Base-by-base conservation (phyloP, 2,329 filamentous ascomycete species). In the Fusarium sp. region DNA sequence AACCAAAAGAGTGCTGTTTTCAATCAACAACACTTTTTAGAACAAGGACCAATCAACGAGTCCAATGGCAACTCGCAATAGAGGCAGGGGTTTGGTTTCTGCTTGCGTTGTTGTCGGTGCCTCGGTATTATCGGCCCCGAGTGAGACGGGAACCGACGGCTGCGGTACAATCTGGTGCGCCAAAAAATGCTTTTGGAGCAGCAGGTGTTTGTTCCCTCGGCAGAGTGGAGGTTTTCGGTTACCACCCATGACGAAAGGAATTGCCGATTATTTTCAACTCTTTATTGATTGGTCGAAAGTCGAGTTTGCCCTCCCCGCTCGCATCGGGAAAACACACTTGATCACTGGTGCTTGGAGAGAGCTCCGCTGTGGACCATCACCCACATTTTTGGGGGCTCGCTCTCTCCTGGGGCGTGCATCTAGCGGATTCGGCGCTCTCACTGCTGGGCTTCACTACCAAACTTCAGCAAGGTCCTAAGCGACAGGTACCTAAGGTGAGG, bases 171-270 rank as follows among this genome's bases (percentile, higher is more conserved):
- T 54, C 18, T 54, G 48, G 48, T 31, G 48, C 48, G 48, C n/a
- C 48, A 54, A 54, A 52, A 52, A 54, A 54, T 54, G 48, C 48
- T 54, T 48, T 60, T 65, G 50, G 72, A 54, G 48, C 66, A 69
- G 18, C 48, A 54, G 48, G 48, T 54, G 27, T 54, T 54, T 54
- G 48, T 54, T 77, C 70, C 76, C 77, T 78, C 77, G 77, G 77
- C 66, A 78, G 72, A 78, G 77, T 78, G 77, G 77, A 78, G 77
- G 77, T 75, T 77, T 77, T 78, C 77, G 77, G 77, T 76, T 77
- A 79, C 69, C 63, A 65, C 69, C 76, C 65, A 80, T 80, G 78
- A 80, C 78, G 78, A 80, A 75, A 78, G 73, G 71, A 68, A 76
- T 64, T 72, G 70, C 73, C 74, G 77, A 80, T 80, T 80, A 79